Evolutionary conservation across 2,329 filamentous ascomycete species (phyloP), one percentile per base, ranked within the genome.

Genomic region (Stenocarpella maydis): DNA sequence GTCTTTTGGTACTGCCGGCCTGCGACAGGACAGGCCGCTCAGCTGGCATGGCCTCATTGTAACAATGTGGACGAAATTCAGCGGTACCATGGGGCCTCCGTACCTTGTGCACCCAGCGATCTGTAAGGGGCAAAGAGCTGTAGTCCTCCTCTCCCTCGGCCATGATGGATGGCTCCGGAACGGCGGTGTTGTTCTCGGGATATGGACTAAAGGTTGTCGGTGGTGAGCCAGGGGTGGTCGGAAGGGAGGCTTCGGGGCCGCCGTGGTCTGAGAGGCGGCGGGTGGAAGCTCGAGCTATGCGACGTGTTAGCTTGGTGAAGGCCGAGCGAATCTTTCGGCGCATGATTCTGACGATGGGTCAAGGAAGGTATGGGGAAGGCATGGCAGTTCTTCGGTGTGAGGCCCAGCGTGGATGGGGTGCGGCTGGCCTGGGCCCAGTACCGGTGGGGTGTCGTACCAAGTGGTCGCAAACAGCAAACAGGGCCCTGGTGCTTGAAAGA

Each of bases 101-200:
- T 75, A 91, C 89, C 84, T 97, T 97, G 85, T 97, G 94, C 67
- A 88, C 85, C 82, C 95, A 97, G 78, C 93, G 89, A 73, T 97
- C 94, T 53, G 89, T 85, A 68, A 97, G 81, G 52, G 94, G 92
- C 72, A 97, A 83, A 73, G 91, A 88, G 81, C 90, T 91, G 79
- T 91, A 95, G 79, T 97, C 93, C 78, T 95, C 92, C 80, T 95
- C 92, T 78, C 87, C 83, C 74, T 97, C 94, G 69, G 91, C 92
- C 93, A 97, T 97, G 73, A 49, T 69, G 65, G 60, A 26, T 24
- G 53, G 41, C 24, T 26, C 31, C 17, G 52, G 50, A 21, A 5
- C 31, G 34, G 15, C 54, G n/a, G 26, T 43, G 12, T 28, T 26
- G 1, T 50, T 31, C 15, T 31, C 26, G 28, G 67, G 47, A 15